phyloP scores from a whole-genome alignment of 2,329 filamentous ascomycete genomes.

The Sphaerostilbella broomeana region DNA sequence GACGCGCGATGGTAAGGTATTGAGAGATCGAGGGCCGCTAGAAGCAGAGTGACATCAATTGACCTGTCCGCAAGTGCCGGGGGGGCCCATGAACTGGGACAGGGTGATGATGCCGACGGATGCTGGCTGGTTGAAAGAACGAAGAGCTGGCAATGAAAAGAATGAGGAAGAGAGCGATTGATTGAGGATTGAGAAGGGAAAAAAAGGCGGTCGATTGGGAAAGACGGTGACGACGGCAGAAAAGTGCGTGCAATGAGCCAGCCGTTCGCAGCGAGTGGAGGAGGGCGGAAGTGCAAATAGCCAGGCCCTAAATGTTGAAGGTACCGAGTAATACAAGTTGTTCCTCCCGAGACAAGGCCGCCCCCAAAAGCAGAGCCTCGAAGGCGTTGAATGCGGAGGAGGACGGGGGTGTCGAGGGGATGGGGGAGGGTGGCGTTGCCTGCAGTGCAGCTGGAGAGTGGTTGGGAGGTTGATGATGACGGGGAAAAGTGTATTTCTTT shows the following conservation, averaged over 20 bases:
- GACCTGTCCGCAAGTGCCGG: not conserved
- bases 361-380: not conserved
- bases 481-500: too few species aligned
- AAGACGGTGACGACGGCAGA: not conserved
- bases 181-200: not conserved
- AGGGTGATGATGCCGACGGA: not conserved
- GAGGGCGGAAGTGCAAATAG: constrained; percentile 8
- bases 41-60: too few species aligned
- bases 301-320: constrained; percentile 10
- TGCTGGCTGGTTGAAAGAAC: not conserved
- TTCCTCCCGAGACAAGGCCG: constrained; percentile 11
- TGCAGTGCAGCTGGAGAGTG: constrained; percentile 7
- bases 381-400: not conserved
- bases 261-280: constrained; percentile 11
- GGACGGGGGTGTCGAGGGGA: not conserved
- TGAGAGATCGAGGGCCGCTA: constrained; percentile 2
- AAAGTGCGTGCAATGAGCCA: constrained; percentile 10
- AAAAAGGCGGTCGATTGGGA: not conserved
- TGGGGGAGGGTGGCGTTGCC: constrained; percentile 7
- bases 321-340: too few species aligned
- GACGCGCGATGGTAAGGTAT: constrained; percentile 10
- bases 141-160: constrained; percentile 5
- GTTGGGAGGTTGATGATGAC: not conserved
- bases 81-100: not conserved
- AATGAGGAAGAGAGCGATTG: not conserved